Conservation (phyloP, 2,329 filamentous ascomycete species). For the Keithomyces neogunnii region DNA sequence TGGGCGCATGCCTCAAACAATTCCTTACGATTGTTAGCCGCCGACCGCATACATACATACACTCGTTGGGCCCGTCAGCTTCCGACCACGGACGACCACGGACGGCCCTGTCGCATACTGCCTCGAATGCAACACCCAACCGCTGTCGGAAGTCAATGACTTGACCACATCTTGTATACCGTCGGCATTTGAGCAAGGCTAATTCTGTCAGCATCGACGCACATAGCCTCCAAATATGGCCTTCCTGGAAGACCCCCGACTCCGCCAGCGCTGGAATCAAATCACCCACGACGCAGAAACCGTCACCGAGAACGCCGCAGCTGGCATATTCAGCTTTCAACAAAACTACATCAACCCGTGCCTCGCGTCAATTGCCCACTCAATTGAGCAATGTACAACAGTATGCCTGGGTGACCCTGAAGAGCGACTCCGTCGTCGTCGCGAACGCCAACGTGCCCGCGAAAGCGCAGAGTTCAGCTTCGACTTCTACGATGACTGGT, state of each 20-base stretch:
- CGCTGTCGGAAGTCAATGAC: background rate
- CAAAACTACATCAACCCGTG: conserved; percentile 82
- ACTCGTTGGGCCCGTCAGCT: background rate
- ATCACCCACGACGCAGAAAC: conserved; percentile 85
- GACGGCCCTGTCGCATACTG: background rate
- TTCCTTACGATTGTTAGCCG: background rate
- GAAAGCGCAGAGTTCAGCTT: conserved; percentile 76
- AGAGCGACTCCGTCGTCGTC: conserved; percentile 60
- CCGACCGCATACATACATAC: no score
- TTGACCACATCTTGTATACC: background rate
- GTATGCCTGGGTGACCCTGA: conserved; percentile 65
- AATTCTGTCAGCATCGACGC: conserved; percentile 12
- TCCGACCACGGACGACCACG: background rate
- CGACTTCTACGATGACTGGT: conserved; percentile 98
- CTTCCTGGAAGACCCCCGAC: conserved; percentile 71
- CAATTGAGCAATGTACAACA: conserved; percentile 63
- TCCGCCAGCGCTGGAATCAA: conserved; percentile 90
- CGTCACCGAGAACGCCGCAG: conserved; percentile 85
- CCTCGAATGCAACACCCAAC: background rate
- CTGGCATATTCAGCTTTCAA: conserved; percentile 80
- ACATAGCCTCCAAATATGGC: conserved; percentile 33
- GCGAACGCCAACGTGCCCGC: conserved; percentile 51
- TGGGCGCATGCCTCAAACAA: background rate
- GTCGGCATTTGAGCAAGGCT: conserved; percentile 3
- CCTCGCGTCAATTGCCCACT: conserved; percentile 55